Evolutionary conservation across 148 eudicot species (phyloP).

Genomic region (Hydrangea macrophylla): DNA sequence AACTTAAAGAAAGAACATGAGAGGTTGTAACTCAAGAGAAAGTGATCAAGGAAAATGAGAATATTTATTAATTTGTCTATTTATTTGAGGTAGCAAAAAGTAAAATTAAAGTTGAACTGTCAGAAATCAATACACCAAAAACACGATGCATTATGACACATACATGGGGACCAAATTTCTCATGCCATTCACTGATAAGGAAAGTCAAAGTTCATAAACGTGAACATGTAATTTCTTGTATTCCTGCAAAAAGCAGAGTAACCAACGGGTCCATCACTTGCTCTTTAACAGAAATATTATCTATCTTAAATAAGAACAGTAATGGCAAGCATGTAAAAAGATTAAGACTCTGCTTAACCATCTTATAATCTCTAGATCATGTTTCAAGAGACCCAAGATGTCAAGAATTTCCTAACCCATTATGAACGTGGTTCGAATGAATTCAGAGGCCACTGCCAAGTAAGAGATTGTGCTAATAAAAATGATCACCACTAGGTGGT

Average conservation of each 20-base stretch:
- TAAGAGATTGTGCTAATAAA: background rate
- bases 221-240: background rate
- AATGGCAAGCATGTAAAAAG: background rate
- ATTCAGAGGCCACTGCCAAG: background rate
- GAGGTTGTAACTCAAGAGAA: too few relatives aligned
- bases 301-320: background rate
- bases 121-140: background rate
- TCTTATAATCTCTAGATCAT: background rate
- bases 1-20: too few relatives aligned
- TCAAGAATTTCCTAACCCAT: background rate
- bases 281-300: background rate
- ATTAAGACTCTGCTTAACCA: background rate
- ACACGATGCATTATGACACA: background rate
- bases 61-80: too few relatives aligned
- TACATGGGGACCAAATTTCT: background rate
- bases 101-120: background rate
- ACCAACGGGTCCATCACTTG: background rate
- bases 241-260: background rate
- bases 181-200: background rate
- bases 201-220: too few relatives aligned
- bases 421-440: background rate
- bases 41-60: too few relatives aligned
- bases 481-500: background rate
- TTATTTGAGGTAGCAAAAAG: background rate
- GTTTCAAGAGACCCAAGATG: background rate